Base-by-base conservation (phyloP, 2,329 filamentous ascomycete genomes). In the Cladosporium sp. region DNA sequence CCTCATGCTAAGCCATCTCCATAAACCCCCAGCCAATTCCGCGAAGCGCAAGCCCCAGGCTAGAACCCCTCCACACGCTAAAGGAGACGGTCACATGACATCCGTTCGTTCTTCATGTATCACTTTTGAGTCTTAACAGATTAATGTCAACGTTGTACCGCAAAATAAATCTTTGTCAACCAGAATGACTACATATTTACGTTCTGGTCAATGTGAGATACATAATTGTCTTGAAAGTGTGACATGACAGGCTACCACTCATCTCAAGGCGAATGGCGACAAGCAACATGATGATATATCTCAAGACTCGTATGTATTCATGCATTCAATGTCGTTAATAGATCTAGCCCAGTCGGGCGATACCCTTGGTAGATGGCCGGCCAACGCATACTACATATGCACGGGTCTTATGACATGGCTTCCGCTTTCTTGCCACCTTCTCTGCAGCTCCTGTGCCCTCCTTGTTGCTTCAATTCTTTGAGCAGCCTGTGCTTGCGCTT, bases 361-460 rank as follows among this genome's bases (percentile, higher is more conserved):
- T 12, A 7, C 17, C 42, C 17, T n/a, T 19, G 9, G 15, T 45
- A 17, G 3, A n/a, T 12, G 22, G 42, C 42, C 24, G 28, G 24
- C 24, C 15, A 45, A 5, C 17, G 15, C 22, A 17, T 19, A 8
- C 9, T 32, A 5, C 17, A 36, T 22, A 12, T 49, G 58, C 45
- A 35, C 32, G 8, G 28, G 45, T 44, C 52, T 32, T 24, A 47
- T 19, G 24, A 42, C 32, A n/a, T 37, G 39, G 19, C 54, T 42
- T 5, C 54, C 54, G 35, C 68, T 65, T 50, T 63, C 65, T 39
- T 68, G 71, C 77, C 77, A 79, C 51, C 74, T 67, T 34, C 70
- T 69, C 54, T 77, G 75, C 58, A 79, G 58, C 58, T 79, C 77
- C 55, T 73, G 67, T 47, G 77, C 77, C 59, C 77, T 66, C 34